Base-by-base conservation (phyloP, 257 asterid genomes). In the Vinca minor region DNA sequence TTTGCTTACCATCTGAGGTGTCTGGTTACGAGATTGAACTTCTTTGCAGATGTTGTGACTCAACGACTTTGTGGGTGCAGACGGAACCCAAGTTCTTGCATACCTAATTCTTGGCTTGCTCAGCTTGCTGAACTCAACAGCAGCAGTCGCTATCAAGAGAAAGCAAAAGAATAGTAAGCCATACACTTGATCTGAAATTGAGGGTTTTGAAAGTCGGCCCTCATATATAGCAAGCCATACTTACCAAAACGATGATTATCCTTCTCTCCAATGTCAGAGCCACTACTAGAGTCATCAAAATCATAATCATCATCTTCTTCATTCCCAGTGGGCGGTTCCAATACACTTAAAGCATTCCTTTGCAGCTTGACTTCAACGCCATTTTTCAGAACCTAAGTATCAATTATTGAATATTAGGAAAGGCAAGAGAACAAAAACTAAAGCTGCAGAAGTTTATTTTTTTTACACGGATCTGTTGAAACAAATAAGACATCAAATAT, bases 361-460 rank as follows among this genome's bases (percentile, higher is more conserved):
- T 91, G 98, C 70, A 91, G 94, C 79, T 91, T 88, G 50, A 88
- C 98, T 78, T 91, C 98, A 66, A 82, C 91, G 11, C 98, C 98
- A 74, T 91, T 91, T 78, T 86, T 91, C 83, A 91, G 69, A 57
- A 88, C 98, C 98, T 91, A 56, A 1, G 25, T 18, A 41, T n/a
- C 42, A 62, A 66, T 34, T 9, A 44, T 35, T 69, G 45, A 31
- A 69, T 23, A n/a, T n/a, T n/a, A n/a, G n/a, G n/a, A n/a, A n/a
- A n/a, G n/a, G n/a, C n/a, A n/a, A n/a, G n/a, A n/a, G n/a, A n/a
- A n/a, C n/a, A n/a, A n/a, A n/a, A n/a, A n/a, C n/a, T n/a, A n/a
- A n/a, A n/a, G n/a, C n/a, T n/a, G n/a, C n/a, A n/a, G n/a, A n/a
- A n/a, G n/a, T n/a, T n/a, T n/a, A n/a, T n/a, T n/a, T n/a, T n/a